phyloP scores from a whole-genome alignment of 129 eudicot species.

The Centella asiatica region DNA sequence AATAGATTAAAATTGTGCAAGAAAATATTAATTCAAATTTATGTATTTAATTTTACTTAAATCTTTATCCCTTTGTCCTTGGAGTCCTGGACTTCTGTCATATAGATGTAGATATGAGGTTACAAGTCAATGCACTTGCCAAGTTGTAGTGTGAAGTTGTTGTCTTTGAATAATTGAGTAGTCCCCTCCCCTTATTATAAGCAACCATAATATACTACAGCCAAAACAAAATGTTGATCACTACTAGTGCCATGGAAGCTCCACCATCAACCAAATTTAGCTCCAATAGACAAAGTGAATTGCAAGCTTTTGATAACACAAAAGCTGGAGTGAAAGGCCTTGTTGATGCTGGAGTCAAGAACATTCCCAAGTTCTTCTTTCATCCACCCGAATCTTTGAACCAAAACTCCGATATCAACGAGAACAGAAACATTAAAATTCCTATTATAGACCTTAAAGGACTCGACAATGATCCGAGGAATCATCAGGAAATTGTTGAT shows the following conservation, averaged over 20 bases:
- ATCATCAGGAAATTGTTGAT: neutral
- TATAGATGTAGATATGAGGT: too few relatives aligned
- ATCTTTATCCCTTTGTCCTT: too few relatives aligned
- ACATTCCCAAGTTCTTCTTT: slow-evolving; percentile 44
- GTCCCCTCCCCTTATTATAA: neutral
- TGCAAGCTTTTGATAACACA: slow-evolving; percentile 42
- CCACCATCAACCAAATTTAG: neutral
- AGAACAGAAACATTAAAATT: neutral
- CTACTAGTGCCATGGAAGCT: neutral
- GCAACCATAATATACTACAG: neutral
- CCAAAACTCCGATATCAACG: neutral
- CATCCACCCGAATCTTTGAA: neutral
- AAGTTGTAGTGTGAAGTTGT: neutral
- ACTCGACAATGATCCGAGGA: neutral
- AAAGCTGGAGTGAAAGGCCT: slow-evolving; percentile 51
- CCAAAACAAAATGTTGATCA: neutral
- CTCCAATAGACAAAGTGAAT: slow-evolving; percentile 8
- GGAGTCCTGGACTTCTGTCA: too few relatives aligned
- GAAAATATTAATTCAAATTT: too few relatives aligned
- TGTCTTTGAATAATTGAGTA: neutral
- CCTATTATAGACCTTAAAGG: neutral
- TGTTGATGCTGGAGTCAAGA: slow-evolving; percentile 34
- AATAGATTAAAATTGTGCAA: too few relatives aligned
- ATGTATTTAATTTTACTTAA: too few relatives aligned
- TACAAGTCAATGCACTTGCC: neutral